Evolutionary conservation across 345 rosid genomes (phyloP).

Genomic region (Salix caprea): DNA sequence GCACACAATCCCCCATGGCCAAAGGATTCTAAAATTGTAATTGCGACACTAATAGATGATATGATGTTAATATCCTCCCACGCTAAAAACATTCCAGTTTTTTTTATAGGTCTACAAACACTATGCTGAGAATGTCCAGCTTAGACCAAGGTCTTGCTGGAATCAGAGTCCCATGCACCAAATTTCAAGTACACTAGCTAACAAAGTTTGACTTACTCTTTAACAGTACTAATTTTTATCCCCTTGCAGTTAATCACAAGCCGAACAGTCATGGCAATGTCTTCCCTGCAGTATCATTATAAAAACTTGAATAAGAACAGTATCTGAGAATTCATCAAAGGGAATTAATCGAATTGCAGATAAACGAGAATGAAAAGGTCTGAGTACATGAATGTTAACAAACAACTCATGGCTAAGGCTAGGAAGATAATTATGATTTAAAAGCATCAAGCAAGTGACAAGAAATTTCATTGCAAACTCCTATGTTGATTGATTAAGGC

Average conservation of each 20-base stretch:
- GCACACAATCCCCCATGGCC: neutral
- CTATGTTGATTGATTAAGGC: neutral
- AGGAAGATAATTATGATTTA: neutral
- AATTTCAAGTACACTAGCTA: neutral
- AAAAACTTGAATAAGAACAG: slow-evolving; percentile 1
- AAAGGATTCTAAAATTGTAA: neutral
- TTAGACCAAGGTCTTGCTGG: neutral
- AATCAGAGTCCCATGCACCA: slow-evolving; percentile 5
- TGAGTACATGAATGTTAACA: neutral
- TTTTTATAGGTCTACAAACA: neutral
- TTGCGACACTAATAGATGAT: neutral
- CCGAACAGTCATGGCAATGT: slow-evolving; percentile 80
- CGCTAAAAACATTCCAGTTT: neutral
- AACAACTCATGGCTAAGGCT: neutral
- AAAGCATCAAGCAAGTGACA: neutral
- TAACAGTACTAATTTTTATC: slow-evolving; percentile 72
- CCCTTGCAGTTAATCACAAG: slow-evolving; percentile 91
- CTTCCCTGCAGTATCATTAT: slow-evolving; percentile 52
- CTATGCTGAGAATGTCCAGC: neutral
- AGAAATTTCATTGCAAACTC: neutral
- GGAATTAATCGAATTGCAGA: neutral
- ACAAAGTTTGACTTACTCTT: slow-evolving; percentile 54
- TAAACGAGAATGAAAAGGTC: neutral
- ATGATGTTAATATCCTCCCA: neutral
- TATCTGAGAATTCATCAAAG: neutral